Evolutionary conservation across 169 alveolate species (phyloP), one percentile per base, ranked within the genome.

Genomic region (Cryptosporidium baileyi): DNA sequence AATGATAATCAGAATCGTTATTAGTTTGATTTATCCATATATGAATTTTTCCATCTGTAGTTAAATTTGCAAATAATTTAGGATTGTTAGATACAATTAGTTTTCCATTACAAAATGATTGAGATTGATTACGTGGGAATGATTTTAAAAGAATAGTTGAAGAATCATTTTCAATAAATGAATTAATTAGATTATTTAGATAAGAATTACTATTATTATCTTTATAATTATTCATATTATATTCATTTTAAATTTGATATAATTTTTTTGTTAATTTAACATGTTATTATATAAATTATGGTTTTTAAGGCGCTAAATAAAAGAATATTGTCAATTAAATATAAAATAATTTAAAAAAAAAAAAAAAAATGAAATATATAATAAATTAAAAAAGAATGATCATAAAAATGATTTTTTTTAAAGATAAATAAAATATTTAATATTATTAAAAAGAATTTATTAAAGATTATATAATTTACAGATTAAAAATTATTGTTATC

Each of bases 11-110:
- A n/a, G 19, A 47, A 9, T 47, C 9, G 15, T 26, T 47, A n/a
- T 47, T 47, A 4, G 15, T 26, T 32, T 2, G 32, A 65, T 15
- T 34, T 30, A 30, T 54, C 44, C 52, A 51, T 3, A 74, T 38
- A 3, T 11, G 2, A 52, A 57, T 3, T 36, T 57, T 3, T 2
- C 85, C 85, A 40, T 34, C 19, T 36, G 67, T 54, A 15, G 44
- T 52, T n/a, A 74, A 40, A 40, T 57, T 51, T 57, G 67, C 60
- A 9, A 57, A n/a, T 43, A 74, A 41, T 15, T 51, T 54, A n/a
- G 67, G 24, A 34, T 74, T 57, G 26, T 74, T 67, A 3, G 85
- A 74, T 8, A 54, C 49, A 17, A 74, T 19, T 13, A 74, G 57
- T 26, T 59, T 74, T 57, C 85, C 85, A 32, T 74, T 36, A 47